A percentile compares a stretch with the other conserved stretches of the same genome.
phyloP scores from a whole-genome alignment of 441 rosid genomes.

The Omphalea diandra region DNA sequence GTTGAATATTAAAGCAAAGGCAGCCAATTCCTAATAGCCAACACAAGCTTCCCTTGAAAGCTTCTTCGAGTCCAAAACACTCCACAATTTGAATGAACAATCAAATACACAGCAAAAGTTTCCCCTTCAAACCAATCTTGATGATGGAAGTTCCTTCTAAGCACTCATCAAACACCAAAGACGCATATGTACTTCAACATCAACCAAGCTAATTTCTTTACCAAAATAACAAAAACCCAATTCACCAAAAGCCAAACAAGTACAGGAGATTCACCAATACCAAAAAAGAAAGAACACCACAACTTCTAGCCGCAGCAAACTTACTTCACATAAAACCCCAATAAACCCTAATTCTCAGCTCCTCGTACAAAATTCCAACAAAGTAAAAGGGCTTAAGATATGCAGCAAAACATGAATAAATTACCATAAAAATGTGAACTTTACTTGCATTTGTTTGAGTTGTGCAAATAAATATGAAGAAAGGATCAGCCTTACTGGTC shows the following conservation, averaged over 20 bases:
- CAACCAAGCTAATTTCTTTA: conserved; percentile 1
- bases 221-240: neutral
- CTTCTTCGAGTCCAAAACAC: conserved; percentile 12
- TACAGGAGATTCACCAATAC: neutral
- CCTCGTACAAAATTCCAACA: conserved; percentile 19
- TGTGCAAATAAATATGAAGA: neutral
- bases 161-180: neutral
- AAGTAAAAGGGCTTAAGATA: conserved; percentile 20
- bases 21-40: conserved; percentile 15
- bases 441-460: conserved; percentile 12
- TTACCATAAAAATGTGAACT: conserved; percentile 16
- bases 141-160: neutral
- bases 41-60: conserved; percentile 15
- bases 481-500: conserved; percentile 21
- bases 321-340: conserved; percentile 10
- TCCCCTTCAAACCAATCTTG: conserved; percentile 1
- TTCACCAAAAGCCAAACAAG: neutral
- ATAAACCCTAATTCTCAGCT: conserved; percentile 34
- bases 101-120: conserved; percentile 16
- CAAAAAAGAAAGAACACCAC: neutral
- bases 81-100: neutral
- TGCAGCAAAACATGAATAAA: conserved; percentile 17
- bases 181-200: conserved; percentile 14
- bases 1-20: conserved; percentile 19
- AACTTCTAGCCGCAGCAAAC: conserved; percentile 4